Evolutionary conservation across 805 yeast species (phyloP).

Genomic region (Lipomyces oligophaga): DNA sequence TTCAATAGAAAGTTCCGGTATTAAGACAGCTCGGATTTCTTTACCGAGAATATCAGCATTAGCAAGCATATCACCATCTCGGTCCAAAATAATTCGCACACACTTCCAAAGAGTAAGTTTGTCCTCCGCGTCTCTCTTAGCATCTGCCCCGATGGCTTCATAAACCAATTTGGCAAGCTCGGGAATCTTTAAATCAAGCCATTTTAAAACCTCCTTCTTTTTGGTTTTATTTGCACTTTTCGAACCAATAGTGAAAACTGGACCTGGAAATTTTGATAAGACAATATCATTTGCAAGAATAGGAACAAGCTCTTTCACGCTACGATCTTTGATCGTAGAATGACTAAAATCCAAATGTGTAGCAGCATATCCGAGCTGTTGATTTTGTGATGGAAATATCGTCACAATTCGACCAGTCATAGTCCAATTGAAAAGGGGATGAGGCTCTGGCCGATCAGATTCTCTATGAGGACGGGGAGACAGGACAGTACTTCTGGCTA

Average conservation of each 20-base stretch:
- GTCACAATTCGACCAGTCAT: conserved; percentile 47
- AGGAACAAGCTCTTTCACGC: conserved; percentile 33
- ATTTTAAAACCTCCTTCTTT: conserved; percentile 63
- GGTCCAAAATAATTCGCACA: conserved; percentile 36
- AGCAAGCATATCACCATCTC: conserved; percentile 16
- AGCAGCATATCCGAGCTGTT: conserved; percentile 29
- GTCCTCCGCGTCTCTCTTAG: conserved; percentile 33
- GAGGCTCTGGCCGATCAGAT: conserved; percentile 10
- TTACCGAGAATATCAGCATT: conserved; percentile 10
- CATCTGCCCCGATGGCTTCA: conserved; percentile 28
- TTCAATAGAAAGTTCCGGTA: conserved; percentile 29
- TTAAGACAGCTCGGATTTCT: conserved; percentile 21
- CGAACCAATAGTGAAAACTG: conserved; percentile 46
- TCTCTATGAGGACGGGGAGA: conserved; percentile 2
- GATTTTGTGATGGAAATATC: conserved; percentile 41
- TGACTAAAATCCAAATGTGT: conserved; percentile 38
- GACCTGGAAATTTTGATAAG: conserved; percentile 58
- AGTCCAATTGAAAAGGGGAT: conserved; percentile 66
- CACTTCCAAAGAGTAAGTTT: conserved; percentile 37
- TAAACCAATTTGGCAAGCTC: conserved; percentile 29
- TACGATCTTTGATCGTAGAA: conserved; percentile 34
- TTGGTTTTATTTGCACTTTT: conserved; percentile 49
- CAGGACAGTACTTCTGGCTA: background rate
- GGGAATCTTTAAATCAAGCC: conserved; percentile 48
- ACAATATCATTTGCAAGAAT: conserved; percentile 32